phyloP scores from a whole-genome alignment of 441 rosid genomes.

The Populus hybrid region DNA sequence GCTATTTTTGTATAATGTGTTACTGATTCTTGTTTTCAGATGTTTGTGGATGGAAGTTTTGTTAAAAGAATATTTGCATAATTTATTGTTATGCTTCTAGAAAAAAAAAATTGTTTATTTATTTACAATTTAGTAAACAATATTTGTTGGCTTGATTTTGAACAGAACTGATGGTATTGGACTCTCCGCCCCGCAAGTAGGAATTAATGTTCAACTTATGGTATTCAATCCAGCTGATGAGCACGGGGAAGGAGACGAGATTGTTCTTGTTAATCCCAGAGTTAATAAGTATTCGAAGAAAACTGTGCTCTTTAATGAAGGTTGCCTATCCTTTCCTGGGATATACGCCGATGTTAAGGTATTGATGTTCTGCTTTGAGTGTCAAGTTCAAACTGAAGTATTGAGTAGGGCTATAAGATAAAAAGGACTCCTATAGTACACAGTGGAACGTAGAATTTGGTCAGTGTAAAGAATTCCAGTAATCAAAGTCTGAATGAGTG shows the following conservation, averaged over 20 bases:
- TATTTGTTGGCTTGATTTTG: slow-evolving; percentile 40
- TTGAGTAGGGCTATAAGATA: too few relatives aligned
- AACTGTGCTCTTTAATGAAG: slow-evolving; percentile 68
- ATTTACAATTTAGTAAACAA: slow-evolving; percentile 26
- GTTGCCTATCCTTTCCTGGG: slow-evolving; percentile 91
- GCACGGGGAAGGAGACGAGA: slow-evolving; percentile 77
- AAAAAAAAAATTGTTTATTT: slow-evolving; percentile 5
- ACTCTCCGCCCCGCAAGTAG: slow-evolving; percentile 98
- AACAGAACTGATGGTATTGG: slow-evolving; percentile 92
- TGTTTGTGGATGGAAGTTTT: background rate
- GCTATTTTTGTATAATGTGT: background rate
- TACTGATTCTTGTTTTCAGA: background rate
- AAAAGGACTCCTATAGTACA: too few relatives aligned
- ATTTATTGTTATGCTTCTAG: slow-evolving; percentile 15
- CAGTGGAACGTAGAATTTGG: too few relatives aligned
- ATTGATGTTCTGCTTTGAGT: background rate
- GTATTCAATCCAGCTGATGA: slow-evolving; percentile 86
- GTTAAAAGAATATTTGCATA: background rate
- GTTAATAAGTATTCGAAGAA: slow-evolving; percentile 67
- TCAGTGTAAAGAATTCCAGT: too few relatives aligned
- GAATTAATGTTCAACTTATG: slow-evolving; percentile 86
- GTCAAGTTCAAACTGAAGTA: background rate
- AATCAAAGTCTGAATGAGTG: too few relatives aligned
- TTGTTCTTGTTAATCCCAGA: slow-evolving; percentile 83
- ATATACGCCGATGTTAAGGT: slow-evolving; percentile 85